Evolutionary conservation across 1,284 basidiomycete species (phyloP).

Genomic region (Coniophora puteana): DNA sequence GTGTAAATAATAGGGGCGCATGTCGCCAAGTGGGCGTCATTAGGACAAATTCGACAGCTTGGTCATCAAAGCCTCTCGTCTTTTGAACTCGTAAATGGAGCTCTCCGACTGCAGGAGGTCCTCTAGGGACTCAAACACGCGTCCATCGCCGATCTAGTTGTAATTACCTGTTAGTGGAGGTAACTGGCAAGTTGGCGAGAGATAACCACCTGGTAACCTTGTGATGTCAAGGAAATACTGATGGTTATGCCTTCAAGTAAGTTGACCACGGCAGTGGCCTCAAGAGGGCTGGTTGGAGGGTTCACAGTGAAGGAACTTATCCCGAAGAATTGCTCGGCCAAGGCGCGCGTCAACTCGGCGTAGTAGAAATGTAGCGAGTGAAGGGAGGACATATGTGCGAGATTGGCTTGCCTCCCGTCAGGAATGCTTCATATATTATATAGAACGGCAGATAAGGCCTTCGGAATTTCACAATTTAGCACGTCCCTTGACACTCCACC

Average conservation of each 20-base stretch:
- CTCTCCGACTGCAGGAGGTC: slow-evolving; percentile 50
- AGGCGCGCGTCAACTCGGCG: slow-evolving; percentile 49
- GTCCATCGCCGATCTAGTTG: slow-evolving; percentile 17
- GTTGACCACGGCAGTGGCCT: slow-evolving; percentile 50
- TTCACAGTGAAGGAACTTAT: slow-evolving; percentile 43
- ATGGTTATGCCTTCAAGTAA: slow-evolving; percentile 51
- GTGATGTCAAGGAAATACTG: slow-evolving; percentile 43
- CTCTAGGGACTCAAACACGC: slow-evolving; percentile 54
- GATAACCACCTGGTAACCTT: slow-evolving; percentile 48
- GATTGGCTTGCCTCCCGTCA: slow-evolving; percentile 16
- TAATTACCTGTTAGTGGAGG: slow-evolving; percentile 4
- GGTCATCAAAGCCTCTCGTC: slow-evolving; percentile 42
- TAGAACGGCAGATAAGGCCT: too few species aligned
- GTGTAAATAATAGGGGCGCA: too few species aligned
- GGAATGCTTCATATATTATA: slow-evolving; percentile 26
- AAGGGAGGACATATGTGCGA: slow-evolving; percentile 17
- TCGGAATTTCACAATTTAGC: too few species aligned
- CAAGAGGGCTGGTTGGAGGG: slow-evolving; percentile 31
- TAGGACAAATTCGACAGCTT: slow-evolving; percentile 50
- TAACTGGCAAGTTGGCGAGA: slow-evolving; percentile 4
- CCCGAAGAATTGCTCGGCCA: slow-evolving; percentile 59
- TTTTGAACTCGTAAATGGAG: slow-evolving; percentile 42
- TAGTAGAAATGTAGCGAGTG: slow-evolving; percentile 38
- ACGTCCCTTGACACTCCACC: too few species aligned
- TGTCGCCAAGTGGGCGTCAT: too few species aligned